Conservation (phyloP, 768 basidiomycete genomes). For the Boletus sp. region DNA sequence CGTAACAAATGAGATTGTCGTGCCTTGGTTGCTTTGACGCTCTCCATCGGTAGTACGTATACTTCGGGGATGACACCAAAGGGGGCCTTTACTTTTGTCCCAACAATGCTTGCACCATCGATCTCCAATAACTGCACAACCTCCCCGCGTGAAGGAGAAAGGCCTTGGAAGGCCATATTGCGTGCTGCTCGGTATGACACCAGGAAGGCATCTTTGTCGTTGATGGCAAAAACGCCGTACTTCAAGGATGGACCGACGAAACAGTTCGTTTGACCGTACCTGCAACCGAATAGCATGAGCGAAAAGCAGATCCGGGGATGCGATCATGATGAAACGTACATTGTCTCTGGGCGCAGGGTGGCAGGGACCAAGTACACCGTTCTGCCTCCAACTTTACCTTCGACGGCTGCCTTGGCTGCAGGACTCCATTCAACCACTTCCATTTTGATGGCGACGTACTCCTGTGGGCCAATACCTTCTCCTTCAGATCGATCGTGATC, state of each 20-base stretch:
- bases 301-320: background rate
- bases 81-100: conserved; percentile 88
- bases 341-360: conserved; percentile 94
- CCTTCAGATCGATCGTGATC: conserved; percentile 97
- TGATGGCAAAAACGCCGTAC: conserved; percentile 89
- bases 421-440: conserved; percentile 84
- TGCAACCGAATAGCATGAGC: conserved; percentile 28
- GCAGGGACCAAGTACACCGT: conserved; percentile 94
- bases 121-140: conserved; percentile 74
- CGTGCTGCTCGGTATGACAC: conserved; percentile 87
- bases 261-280: conserved; percentile 98
- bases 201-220: conserved; percentile 84
- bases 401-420: conserved; percentile 61
- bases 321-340: conserved; percentile 49
- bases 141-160: conserved; percentile 68
- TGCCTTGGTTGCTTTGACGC: conserved; percentile 91
- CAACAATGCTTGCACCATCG: conserved; percentile 76
- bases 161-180: conserved; percentile 98
- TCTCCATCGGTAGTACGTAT: conserved; percentile 98
- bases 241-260: conserved; percentile 90
- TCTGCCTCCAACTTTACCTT: conserved; percentile 67
- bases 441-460: conserved; percentile 95
- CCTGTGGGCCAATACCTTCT: conserved; percentile 92
- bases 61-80: conserved; percentile 80
- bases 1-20: conserved; percentile 5